These are phyloP conservation scores for Lentinula raphanica DNA, from an alignment of 768 basidiomycete genomes.

Conservation along the genomic window DNA sequence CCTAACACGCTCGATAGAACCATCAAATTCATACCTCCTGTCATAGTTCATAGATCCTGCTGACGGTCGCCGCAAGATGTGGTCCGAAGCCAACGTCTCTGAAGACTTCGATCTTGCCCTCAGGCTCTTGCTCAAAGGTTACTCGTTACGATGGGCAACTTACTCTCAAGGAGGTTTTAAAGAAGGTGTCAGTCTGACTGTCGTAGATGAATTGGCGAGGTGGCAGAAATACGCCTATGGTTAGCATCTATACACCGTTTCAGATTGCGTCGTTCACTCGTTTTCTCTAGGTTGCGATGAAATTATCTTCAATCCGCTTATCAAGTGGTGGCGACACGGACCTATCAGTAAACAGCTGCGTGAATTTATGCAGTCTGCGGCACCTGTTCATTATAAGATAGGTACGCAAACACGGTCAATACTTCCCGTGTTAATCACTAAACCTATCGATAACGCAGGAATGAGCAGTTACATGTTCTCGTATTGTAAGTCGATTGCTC, in stretches of 20 bases:
- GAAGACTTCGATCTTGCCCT: constrained; percentile 81
- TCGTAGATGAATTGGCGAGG: constrained; percentile 83
- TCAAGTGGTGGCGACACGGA: constrained; percentile 69
- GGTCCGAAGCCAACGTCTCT: constrained; percentile 72
- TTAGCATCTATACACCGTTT: constrained; percentile 13
- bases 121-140: constrained; percentile 61
- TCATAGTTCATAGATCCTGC: constrained; percentile 51
- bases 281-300: constrained; percentile 51
- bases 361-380: constrained; percentile 68
- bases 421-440: not conserved
- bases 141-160: constrained; percentile 77
- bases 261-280: not conserved
- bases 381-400: constrained; percentile 79
- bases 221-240: constrained; percentile 80
- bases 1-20: not conserved
- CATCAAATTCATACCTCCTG: too few relatives aligned
- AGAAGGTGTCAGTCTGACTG: constrained; percentile 83
- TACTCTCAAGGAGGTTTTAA: constrained; percentile 84
- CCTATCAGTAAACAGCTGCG: constrained; percentile 76
- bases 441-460: not conserved
- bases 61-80: constrained; percentile 62
- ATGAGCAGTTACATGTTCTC: constrained; percentile 32
- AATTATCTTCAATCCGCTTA: constrained; percentile 81
- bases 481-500: constrained; percentile 1
- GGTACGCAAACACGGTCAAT: constrained; percentile 49